Percentiles rank a stretch among this genome's conserved stretches.
These are phyloP conservation scores for Xylariaceae sp. DNA, from an alignment of 2,329 filamentous ascomycete species.

Conservation along the genomic window DNA sequence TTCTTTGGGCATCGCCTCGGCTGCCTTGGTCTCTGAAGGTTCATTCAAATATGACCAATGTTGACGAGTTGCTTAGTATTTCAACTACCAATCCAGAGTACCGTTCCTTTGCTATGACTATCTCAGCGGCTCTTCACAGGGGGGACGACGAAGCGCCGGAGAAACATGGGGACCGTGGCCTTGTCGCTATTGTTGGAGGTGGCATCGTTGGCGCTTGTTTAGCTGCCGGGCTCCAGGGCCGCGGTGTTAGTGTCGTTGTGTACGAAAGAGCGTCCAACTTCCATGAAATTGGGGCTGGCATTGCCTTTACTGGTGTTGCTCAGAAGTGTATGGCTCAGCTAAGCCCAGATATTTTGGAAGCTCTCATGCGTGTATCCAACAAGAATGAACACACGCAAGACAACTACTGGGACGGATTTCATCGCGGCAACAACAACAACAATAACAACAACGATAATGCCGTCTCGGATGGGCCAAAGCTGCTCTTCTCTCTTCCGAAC, in stretches of 20 bases:
- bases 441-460: constrained; percentile 18
- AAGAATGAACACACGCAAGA: no score
- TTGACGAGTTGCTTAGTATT: no score
- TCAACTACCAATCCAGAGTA: no score
- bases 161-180: no score
- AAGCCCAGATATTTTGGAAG: constrained; percentile 17
- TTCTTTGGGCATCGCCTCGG: no score
- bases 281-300: constrained; percentile 25
- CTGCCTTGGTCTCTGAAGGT: no score
- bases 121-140: no score
- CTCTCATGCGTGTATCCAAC: constrained; percentile 18
- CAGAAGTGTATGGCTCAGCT: constrained; percentile 21
- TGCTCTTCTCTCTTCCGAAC: no score
- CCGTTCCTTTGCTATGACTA: no score
- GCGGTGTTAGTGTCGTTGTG: constrained; percentile 17
- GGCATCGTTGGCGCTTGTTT: constrained; percentile 22
- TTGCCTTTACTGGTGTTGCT: constrained; percentile 24
- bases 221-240: constrained; percentile 20
- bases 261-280: constrained; percentile 23
- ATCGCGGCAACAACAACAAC: constrained; percentile 7
- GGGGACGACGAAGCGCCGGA: no score
- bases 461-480: no score
- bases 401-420: constrained; percentile 13
- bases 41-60: no score
- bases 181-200: constrained; percentile 24